A percentile compares a stretch with the other conserved stretches of the same genome.
These are phyloP conservation scores for Botryotinia globosa DNA, from an alignment of 2,329 filamentous ascomycete genomes.

Conservation along the genomic window DNA sequence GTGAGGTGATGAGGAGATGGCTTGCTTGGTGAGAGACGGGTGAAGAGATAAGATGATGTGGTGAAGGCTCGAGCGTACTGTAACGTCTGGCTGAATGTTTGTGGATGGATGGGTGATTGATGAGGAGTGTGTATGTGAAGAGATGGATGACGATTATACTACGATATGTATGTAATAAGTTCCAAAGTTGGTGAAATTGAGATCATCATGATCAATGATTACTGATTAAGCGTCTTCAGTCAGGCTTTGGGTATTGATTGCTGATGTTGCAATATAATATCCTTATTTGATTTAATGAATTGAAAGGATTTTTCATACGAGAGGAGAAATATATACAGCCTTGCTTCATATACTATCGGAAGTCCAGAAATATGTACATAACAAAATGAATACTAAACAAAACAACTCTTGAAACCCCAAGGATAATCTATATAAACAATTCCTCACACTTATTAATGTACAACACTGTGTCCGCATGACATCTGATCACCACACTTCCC, in stretches of 20 bases:
- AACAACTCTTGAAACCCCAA: background rate
- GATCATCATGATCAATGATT: background rate
- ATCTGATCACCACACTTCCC: background rate
- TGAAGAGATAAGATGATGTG: background rate
- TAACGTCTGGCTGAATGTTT: conserved; percentile 1
- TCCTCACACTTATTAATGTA: background rate
- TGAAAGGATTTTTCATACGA: rapidly evolving
- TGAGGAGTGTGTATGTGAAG: background rate
- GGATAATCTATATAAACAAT: conserved; percentile 2
- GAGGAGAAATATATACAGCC: background rate
- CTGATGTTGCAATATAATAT: too few relatives aligned
- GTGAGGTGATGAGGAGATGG: background rate
- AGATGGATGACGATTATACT: background rate
- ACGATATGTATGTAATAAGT: background rate
- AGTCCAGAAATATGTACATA: background rate
- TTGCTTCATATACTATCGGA: background rate
- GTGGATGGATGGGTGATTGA: background rate
- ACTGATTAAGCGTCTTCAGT: background rate
- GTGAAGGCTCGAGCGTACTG: conserved; percentile 1
- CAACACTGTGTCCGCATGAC: background rate
- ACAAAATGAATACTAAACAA: background rate
- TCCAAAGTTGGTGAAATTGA: background rate
- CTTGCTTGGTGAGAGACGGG: background rate
- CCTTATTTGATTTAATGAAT: background rate
- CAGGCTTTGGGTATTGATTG: background rate